A percentile compares a stretch with the other conserved stretches of the same genome.
These are phyloP conservation scores for Chrysoporthe deuterocubensis DNA, from an alignment of 2,329 filamentous ascomycete species.

Conservation along the genomic window DNA sequence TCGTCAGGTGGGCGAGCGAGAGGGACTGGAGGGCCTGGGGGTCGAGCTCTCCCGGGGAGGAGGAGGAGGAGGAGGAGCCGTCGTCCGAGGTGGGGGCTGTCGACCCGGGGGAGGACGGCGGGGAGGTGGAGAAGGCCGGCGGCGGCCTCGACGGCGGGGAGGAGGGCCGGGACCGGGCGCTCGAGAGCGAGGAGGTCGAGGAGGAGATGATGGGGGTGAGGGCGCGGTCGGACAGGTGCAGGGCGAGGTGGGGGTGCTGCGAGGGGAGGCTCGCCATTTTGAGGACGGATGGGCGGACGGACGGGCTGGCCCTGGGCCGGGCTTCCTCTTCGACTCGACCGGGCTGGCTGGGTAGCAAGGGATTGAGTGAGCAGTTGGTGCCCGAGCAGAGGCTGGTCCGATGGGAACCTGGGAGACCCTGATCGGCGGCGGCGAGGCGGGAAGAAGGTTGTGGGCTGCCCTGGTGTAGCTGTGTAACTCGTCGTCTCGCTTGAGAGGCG, in stretches of 20 bases:
- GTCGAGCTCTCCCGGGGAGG: constrained; percentile 6
- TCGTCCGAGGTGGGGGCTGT: background rate
- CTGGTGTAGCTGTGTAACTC: no score
- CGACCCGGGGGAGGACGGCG: constrained; percentile 12
- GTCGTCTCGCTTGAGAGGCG: no score
- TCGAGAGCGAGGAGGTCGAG: constrained; percentile 38
- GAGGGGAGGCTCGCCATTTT: constrained; percentile 46
- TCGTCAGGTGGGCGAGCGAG: constrained; percentile 57
- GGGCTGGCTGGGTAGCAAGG: background rate
- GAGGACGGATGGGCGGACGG: background rate
- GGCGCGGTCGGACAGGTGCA: constrained; percentile 61
- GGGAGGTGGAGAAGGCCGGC: constrained; percentile 23
- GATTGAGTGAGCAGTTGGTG: background rate
- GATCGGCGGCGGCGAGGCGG: background rate
- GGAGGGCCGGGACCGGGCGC: constrained; percentile 41
- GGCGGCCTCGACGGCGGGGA: constrained; percentile 27
- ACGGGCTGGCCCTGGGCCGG: no score
- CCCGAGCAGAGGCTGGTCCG: background rate
- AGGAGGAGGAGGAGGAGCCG: constrained; percentile 13
- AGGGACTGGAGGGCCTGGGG: constrained; percentile 38
- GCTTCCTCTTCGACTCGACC: background rate
- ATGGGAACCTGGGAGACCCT: background rate
- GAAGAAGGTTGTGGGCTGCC: background rate
- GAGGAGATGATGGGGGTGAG: constrained; percentile 63
- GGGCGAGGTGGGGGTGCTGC: constrained; percentile 57